Evolutionary conservation across 345 rosid species (phyloP), one percentile per base, ranked within the genome.

Genomic region (Syzygium aromaticum): DNA sequence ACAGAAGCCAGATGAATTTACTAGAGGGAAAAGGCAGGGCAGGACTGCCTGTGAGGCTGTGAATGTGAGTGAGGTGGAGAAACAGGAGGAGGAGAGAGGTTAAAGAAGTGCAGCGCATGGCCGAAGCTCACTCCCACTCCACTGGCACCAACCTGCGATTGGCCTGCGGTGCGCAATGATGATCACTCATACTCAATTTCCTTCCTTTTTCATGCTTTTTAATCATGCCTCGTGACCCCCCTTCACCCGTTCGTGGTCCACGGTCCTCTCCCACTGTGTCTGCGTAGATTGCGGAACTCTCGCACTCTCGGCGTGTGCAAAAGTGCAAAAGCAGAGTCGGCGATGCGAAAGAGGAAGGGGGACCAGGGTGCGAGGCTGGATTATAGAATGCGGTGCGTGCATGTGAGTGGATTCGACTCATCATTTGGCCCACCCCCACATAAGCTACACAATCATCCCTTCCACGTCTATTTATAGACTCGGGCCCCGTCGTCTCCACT

Each of bases 361-460:
- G 59, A n/a, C 46, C 49, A 5, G 49, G 82, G 82, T 10, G 82
- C 82, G 82, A 15, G 86, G 54, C 43, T 53, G 56, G 61, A 73
- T 77, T 85, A 61, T 53, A 25, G 8, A 33, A 73, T 73, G 82
- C 82, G 49, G 49, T 17, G 82, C 57, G 46, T 56, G 57, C 88
- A 86, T 87, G 88, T 80, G 84, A 83, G 73, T 46, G 86, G 87
- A 84, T 86, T 88, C 78, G 84, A 43, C 84, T 67, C 77, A 92
- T 92, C 87, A 91, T 93, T 92, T 87, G 78, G 84, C 88, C 77
- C 88, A 80, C 90, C 87, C 52, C 82, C 82, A 73, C 85, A 89
- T n/a, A 54, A 83, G 51, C 86, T 40, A 23, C 82, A 8, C 52
- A 82, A 46, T 78, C 52, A 86, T 87, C 23, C 51, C 11, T 77